phyloP scores from a whole-genome alignment of 148 eudicot genomes.

The Persicaria maculosa region DNA sequence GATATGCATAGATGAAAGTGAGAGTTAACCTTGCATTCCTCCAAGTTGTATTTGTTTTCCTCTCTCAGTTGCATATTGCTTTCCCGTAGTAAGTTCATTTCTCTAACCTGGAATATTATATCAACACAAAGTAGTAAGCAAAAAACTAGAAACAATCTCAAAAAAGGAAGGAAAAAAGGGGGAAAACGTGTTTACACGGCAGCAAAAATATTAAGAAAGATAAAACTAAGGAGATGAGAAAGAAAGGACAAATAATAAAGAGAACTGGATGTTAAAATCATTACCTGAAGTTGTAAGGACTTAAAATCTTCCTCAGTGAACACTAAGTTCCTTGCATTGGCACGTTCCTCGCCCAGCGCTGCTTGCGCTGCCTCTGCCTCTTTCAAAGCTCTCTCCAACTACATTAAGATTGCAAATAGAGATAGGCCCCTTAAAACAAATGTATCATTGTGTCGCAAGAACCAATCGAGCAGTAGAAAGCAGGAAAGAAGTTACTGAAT shows the following conservation, averaged over 20 bases:
- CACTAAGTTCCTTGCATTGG: slow-evolving; percentile 49
- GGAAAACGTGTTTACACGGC: too few relatives aligned
- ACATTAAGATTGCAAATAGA: slow-evolving; percentile 1
- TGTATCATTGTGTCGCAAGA: too few relatives aligned
- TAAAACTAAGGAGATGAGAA: too few relatives aligned
- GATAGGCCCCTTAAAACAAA: background rate
- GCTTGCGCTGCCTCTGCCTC: slow-evolving; percentile 71
- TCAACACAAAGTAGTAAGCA: background rate
- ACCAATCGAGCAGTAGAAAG: background rate
- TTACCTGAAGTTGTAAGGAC: slow-evolving; percentile 75
- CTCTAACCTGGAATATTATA: slow-evolving; percentile 34
- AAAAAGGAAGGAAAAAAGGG: too few relatives aligned
- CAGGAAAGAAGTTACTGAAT: background rate
- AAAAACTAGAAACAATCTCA: background rate
- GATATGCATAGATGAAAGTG: too few relatives aligned
- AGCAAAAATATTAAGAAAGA: too few relatives aligned
- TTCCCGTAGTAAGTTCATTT: slow-evolving; percentile 85
- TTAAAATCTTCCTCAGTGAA: slow-evolving; percentile 83
- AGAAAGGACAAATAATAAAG: too few relatives aligned
- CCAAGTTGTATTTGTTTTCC: slow-evolving; percentile 78
- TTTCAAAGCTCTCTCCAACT: slow-evolving; percentile 73
- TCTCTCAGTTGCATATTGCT: slow-evolving; percentile 90
- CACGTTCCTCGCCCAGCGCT: slow-evolving; percentile 56
- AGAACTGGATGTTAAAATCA: background rate
- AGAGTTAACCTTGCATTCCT: slow-evolving; percentile 68